These are phyloP conservation scores for Penicillium ochrochloron DNA, from an alignment of 495 filamentous ascomycete species.

Conservation along the genomic window DNA sequence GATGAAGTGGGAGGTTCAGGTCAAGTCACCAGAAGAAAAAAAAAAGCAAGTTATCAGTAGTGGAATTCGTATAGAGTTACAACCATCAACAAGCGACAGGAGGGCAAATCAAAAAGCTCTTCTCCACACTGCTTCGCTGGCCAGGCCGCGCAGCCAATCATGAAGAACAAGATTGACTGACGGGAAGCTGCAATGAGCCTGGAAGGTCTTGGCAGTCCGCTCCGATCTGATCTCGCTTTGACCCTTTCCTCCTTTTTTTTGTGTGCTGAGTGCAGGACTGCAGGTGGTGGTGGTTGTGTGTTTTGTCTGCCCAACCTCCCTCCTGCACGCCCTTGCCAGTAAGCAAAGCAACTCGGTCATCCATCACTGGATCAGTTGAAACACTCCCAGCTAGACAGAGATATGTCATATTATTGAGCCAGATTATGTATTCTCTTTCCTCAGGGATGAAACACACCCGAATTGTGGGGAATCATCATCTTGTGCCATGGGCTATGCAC, in stretches of 20 bases:
- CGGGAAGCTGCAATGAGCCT: constrained; percentile 24
- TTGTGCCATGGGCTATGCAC: constrained; percentile 19
- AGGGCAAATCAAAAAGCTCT: constrained; percentile 21
- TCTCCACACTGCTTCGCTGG: constrained; percentile 25
- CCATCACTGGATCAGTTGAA: not conserved
- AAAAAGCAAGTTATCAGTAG: constrained; percentile 4
- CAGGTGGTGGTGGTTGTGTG: too few relatives aligned
- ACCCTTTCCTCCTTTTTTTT: not conserved
- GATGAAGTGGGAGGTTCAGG: not conserved
- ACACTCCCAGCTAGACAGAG: not conserved
- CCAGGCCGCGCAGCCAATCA: constrained; percentile 27
- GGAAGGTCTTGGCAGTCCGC: constrained; percentile 25
- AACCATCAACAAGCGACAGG: constrained; percentile 13
- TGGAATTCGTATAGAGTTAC: not conserved
- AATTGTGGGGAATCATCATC: constrained; percentile 25
- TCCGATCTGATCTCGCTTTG: not conserved
- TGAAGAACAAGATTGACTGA: not conserved
- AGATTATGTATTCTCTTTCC: not conserved
- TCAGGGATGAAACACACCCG: constrained; percentile 20
- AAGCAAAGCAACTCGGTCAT: not conserved
- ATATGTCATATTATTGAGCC: not conserved
- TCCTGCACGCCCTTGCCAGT: not conserved
- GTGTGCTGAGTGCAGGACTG: not conserved
- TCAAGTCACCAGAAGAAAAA: not conserved
- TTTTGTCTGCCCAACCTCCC: not conserved